Base-by-base conservation (phyloP, 306 rosid species). In the Oxytropis ochrocephala region DNA sequence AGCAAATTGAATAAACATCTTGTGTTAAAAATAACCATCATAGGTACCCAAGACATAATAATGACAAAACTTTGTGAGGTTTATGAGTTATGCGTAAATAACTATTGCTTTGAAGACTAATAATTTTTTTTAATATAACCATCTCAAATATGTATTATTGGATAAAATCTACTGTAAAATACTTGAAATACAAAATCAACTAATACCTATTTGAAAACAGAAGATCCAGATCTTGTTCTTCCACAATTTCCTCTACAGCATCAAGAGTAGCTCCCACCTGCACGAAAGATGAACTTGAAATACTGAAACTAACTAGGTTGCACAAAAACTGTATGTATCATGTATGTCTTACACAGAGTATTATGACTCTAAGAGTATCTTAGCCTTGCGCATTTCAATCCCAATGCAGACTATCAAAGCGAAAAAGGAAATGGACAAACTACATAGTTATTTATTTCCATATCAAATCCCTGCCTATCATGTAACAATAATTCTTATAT, bases 181-280 rank as follows among this genome's bases (percentile, higher is more conserved):
- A 77, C 19, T 59, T 43, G 21, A 42, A 35, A 56, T 48, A 47
- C 51, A 75, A 78, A 70, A 75, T 64, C 58, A 58, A 33, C 72
- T 48, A 73, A 50, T 70, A 82, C 93, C 62, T 84, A 77, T 81
- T 78, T 33, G 89, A 65, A 78, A 55, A 80, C 73, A 93, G 61
- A 64, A 81, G 82, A 73, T 93, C 90, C 70, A 90, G 70, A 61
- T 73, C 85, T 79, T 86, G 96, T 82, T 88, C 89, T 83, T 87
- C 93, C 70, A 92, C 83, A 43, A 88, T 74, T 79, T 85, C 88
- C 79, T 92, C 96, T 55, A 92, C 80, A 18, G 85, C 78, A 77
- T 92, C 95, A 71, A 92, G 91, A 63, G 81, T 70, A 16, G 76
- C 69, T 85, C 87, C 91, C n/a, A 81, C 88, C 98, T 92, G 80